These are phyloP conservation scores for Orbilia ellipsospora DNA, from an alignment of 2,329 filamentous ascomycete genomes.

Conservation along the genomic window DNA sequence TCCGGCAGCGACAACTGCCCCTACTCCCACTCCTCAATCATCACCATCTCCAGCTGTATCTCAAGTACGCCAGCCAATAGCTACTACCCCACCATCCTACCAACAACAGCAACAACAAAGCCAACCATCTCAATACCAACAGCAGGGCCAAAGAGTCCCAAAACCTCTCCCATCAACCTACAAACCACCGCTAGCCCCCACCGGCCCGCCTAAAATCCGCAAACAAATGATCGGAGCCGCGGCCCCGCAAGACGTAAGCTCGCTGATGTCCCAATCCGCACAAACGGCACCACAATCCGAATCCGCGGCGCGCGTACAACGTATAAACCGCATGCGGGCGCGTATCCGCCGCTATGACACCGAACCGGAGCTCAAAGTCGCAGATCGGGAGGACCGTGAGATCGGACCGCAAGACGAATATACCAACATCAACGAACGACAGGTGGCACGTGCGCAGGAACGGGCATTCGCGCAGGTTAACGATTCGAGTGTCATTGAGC, in stretches of 20 bases:
- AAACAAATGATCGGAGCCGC: neutral
- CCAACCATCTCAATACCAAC: constrained; percentile 10
- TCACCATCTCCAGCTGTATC: neutral
- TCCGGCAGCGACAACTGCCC: neutral
- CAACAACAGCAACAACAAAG: neutral
- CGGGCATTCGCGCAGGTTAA: constrained; percentile 11
- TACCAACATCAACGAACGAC: constrained; percentile 6
- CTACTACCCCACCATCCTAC: neutral
- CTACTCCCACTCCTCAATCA: neutral
- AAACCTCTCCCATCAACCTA: constrained; percentile 7
- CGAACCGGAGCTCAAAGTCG: constrained; percentile 1
- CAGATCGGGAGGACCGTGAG: neutral
- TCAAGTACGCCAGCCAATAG: neutral
- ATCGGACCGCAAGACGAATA: neutral
- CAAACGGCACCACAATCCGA: neutral
- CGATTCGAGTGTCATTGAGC: neutral
- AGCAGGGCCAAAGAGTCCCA: neutral
- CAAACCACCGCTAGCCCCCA: constrained; percentile 5
- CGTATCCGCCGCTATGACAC: constrained; percentile 11
- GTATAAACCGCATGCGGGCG: constrained; percentile 10
- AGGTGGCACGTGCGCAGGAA: constrained; percentile 21
- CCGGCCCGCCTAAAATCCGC: neutral
- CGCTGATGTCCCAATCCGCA: constrained; percentile 24
- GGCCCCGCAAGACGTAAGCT: constrained; percentile 1
- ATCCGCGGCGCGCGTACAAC: neutral